A percentile compares a stretch with the other conserved stretches of the same genome.
Conservation (phyloP, 2,329 filamentous ascomycete species). For the Colletotrichum viniferum region DNA sequence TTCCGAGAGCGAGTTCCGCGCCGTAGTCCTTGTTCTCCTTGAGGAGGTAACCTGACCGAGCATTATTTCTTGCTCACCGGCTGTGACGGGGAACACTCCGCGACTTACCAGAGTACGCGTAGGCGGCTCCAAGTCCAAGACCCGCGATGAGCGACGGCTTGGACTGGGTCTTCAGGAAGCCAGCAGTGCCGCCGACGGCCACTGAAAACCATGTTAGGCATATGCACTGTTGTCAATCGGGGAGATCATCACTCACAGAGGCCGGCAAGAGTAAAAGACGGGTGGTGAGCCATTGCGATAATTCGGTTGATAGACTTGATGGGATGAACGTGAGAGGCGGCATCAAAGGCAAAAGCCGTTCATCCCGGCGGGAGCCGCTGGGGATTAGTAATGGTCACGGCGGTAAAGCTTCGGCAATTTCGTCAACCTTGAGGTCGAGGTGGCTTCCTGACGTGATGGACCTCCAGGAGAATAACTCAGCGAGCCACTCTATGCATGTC, state of each 20-base stretch:
- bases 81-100: too few species aligned
- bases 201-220: conserved; percentile 26
- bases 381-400: neutral
- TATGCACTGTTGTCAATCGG: neutral
- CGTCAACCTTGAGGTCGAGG: neutral
- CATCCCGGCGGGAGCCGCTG: neutral
- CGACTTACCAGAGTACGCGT: conserved; percentile 31
- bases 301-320: neutral
- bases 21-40: conserved; percentile 47
- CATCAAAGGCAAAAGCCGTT: neutral
- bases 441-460: neutral
- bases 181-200: conserved; percentile 35
- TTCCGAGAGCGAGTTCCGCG: conserved; percentile 43
- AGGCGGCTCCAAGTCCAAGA: conserved; percentile 34
- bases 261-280: conserved; percentile 43
- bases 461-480: neutral
- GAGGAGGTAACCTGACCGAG: conserved; percentile 39
- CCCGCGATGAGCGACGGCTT: conserved; percentile 37
- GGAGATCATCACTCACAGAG: conserved; percentile 33
- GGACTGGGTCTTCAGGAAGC: conserved; percentile 33
- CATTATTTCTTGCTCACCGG: neutral
- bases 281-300: conserved; percentile 42
- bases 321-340: neutral
- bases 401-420: neutral
- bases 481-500: neutral